Evolutionary conservation across 805 yeast genomes (phyloP).

Genomic region (Spathaspora passalidarum): DNA sequence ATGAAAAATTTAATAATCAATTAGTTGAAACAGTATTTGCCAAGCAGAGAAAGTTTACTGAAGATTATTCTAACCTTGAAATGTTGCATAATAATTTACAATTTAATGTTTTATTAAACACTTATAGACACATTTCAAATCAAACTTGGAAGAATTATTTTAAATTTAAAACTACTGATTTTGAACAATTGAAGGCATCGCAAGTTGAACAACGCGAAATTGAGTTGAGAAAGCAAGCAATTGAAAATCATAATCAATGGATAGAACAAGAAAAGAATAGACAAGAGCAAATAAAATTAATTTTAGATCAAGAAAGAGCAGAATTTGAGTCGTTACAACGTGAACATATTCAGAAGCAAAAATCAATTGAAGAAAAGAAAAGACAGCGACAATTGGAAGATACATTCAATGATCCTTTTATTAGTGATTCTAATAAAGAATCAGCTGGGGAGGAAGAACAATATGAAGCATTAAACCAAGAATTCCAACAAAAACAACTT

Average conservation of each 20-base stretch:
- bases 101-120: constrained; percentile 36
- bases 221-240: constrained; percentile 9
- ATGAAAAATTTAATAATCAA: constrained; percentile 29
- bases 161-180: constrained; percentile 36
- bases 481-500: constrained; percentile 13
- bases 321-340: constrained; percentile 7
- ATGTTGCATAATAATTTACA: constrained; percentile 43
- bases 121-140: constrained; percentile 36
- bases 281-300: constrained; percentile 5
- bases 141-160: constrained; percentile 40
- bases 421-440: constrained; percentile 4
- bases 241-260: constrained; percentile 8
- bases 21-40: constrained; percentile 28
- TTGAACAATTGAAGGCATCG: constrained; percentile 28
- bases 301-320: constrained; percentile 7
- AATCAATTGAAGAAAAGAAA: constrained; percentile 14
- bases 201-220: constrained; percentile 12
- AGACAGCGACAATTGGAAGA: constrained; percentile 11
- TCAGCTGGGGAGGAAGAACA: background rate
- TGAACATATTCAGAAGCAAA: constrained; percentile 14
- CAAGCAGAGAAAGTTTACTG: constrained; percentile 27
- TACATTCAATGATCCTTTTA: constrained; percentile 9
- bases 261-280: constrained; percentile 8
- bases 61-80: constrained; percentile 38
- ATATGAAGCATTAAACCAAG: constrained; percentile 4